A percentile compares a stretch with the other conserved stretches of the same genome.
These are phyloP conservation scores for Argentina anserina DNA, from an alignment of 306 rosid genomes.

Conservation along the genomic window DNA sequence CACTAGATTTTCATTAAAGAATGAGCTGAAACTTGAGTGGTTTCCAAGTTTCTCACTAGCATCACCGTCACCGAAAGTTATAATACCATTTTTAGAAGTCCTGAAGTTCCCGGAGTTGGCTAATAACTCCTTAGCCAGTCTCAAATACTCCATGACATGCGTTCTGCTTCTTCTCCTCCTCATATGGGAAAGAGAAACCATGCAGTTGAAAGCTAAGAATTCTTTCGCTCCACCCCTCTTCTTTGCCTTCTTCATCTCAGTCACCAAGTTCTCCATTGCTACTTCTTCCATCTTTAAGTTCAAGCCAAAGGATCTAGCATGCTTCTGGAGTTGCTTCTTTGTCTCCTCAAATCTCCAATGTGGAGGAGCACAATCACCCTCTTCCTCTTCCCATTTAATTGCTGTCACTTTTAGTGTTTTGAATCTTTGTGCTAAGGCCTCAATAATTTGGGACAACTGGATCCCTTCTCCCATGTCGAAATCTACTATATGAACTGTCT, in stretches of 20 bases:
- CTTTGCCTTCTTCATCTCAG: constrained; percentile 37
- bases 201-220: constrained; percentile 52
- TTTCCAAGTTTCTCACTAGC: constrained; percentile 33
- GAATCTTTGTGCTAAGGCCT: constrained; percentile 29
- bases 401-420: constrained; percentile 51
- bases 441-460: constrained; percentile 48
- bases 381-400: constrained; percentile 36
- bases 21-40: constrained; percentile 39
- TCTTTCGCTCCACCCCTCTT: constrained; percentile 35
- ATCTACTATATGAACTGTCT: constrained; percentile 45
- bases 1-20: constrained; percentile 41
- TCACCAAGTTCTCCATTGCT: constrained; percentile 38
- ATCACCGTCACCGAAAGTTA: constrained; percentile 53
- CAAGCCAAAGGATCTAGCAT: constrained; percentile 43
- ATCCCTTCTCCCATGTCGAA: constrained; percentile 46
- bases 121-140: constrained; percentile 44
- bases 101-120: constrained; percentile 7
- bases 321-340: constrained; percentile 31
- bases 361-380: constrained; percentile 8
- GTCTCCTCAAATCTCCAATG: constrained; percentile 44
- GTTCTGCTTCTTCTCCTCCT: constrained; percentile 36
- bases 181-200: constrained; percentile 52
- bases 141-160: constrained; percentile 37
- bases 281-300: constrained; percentile 49
- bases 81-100: constrained; percentile 29